Conservation (phyloP, 2,329 filamentous ascomycete species). For the Fusarium sp. region DNA sequence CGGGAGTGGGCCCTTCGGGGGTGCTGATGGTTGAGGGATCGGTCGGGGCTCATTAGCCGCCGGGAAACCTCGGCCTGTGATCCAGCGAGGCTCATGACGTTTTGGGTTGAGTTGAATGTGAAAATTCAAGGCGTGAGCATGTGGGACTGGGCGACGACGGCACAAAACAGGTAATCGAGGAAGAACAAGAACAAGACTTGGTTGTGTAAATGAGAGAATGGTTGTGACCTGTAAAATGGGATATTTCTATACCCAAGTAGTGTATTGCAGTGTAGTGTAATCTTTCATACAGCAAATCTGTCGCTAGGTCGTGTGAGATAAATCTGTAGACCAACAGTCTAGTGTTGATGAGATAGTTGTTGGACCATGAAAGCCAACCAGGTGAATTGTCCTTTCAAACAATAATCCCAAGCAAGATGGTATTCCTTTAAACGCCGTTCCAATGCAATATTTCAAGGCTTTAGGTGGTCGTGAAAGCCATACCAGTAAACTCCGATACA, state of each 20-base stretch:
- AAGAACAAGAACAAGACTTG: neutral
- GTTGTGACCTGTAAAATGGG: slow-evolving; percentile 6
- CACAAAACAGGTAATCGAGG: neutral
- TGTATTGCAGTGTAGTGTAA: neutral
- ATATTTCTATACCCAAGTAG: slow-evolving; percentile 4
- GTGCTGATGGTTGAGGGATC: neutral
- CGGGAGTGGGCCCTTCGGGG: slow-evolving; percentile 12
- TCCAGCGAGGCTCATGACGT: slow-evolving; percentile 30
- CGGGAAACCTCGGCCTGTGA: slow-evolving; percentile 39
- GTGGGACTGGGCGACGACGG: neutral
- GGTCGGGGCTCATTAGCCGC: slow-evolving; percentile 29
- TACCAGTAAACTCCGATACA: slow-evolving; percentile 24
- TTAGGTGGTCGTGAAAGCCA: slow-evolving; percentile 22
- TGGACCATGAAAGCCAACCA: neutral
- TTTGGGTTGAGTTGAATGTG: slow-evolving; percentile 1
- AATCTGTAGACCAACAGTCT: neutral
- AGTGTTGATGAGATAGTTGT: slow-evolving; percentile 2
- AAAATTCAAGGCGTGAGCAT: slow-evolving; percentile 7
- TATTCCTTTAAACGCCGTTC: slow-evolving; percentile 38
- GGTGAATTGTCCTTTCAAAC: slow-evolving; percentile 8
- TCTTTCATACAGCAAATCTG: slow-evolving; percentile 4
- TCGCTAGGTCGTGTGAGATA: neutral
- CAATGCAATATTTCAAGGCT: slow-evolving; percentile 26
- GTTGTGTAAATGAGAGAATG: neutral
- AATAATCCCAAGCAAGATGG: slow-evolving; percentile 20